Evolutionary conservation across 305 asterid species (phyloP), one percentile per base, ranked within the genome.

Genomic region (Plantago lanceolata): DNA sequence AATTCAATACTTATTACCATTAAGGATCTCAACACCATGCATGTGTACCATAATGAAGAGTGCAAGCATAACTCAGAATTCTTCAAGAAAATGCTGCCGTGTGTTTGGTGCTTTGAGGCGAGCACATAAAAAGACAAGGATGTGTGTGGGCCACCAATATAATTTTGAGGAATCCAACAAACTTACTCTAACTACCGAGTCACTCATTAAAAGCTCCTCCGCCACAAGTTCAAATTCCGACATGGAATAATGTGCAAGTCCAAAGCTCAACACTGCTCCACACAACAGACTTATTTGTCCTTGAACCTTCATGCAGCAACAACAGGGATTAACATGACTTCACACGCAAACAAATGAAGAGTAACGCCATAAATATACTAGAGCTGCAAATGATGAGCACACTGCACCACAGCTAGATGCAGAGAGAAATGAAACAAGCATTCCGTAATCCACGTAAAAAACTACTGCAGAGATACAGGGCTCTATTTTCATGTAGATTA

Each of bases 131-230:
- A 54, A 54, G 59, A 28, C 24, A 15, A 11, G 14, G 59, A 54
- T 14, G 55, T 64, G 57, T 51, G 71, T 53, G 24, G 67, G 44
- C 65, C 59, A 57, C 26, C 16, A 47, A 65, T 55, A 56, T 15
- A 66, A 55, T 44, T 61, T 24, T 62, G 51, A 63, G 14, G 57
- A 60, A 29, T 17, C 18, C 47, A 20, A 58, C 19, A 11, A 11
- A 65, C 87, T 73, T 81, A 88, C 99, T 90, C 86, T 81, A 56
- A 94, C 81, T 57, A 75, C 70, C 60, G 99, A 94, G 76, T 94
- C 96, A 66, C 99, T 87, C 97, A 90, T 94, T 74, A 94, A 80
- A 59, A 94, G 84, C 84, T 94, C 99, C 77, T 94, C 99, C 57
- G 99, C 96, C 82, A 86, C 76, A 59, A 94, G 72, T 74, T 94